Conservation (phyloP, 805 yeast genomes). For the Danielozyma ontarioensis region DNA sequence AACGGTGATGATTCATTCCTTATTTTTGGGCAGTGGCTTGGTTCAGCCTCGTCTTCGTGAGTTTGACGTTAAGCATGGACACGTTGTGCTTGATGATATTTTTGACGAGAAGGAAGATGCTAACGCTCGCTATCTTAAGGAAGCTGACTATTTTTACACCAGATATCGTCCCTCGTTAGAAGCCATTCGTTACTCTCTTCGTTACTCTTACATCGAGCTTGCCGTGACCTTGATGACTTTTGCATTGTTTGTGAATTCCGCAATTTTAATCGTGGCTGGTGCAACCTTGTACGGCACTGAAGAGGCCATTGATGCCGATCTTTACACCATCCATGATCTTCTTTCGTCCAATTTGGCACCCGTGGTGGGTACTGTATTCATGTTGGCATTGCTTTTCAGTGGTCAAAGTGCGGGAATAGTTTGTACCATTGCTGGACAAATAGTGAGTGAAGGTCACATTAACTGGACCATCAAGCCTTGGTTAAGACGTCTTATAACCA, state of each 20-base stretch:
- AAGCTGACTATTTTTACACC: constrained; percentile 28
- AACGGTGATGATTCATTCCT: constrained; percentile 49
- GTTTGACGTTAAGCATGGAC: constrained; percentile 35
- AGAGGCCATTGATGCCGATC: constrained; percentile 68
- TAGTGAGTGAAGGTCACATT: constrained; percentile 87
- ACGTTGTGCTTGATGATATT: constrained; percentile 18
- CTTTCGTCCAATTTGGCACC: constrained; percentile 59
- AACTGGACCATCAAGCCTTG: constrained; percentile 80
- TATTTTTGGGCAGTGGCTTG: constrained; percentile 44
- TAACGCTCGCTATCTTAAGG: constrained; percentile 4
- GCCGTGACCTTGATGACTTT: constrained; percentile 66
- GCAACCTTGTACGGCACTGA: constrained; percentile 66
- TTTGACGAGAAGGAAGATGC: constrained; percentile 6
- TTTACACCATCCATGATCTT: constrained; percentile 69
- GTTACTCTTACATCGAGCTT: constrained; percentile 69
- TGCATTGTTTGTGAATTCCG: constrained; percentile 82
- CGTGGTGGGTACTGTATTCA: constrained; percentile 78
- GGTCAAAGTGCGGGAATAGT: constrained; percentile 92
- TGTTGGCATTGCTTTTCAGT: constrained; percentile 75
- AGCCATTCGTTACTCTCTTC: constrained; percentile 71
- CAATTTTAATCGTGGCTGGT: constrained; percentile 80
- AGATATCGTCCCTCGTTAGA: constrained; percentile 62
- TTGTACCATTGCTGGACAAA: constrained; percentile 90
- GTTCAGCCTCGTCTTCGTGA: constrained; percentile 46
- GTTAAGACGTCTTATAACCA: constrained; percentile 71